Evolutionary conservation across 2,329 filamentous ascomycete species (phyloP), one percentile per base, ranked within the genome.

Genomic region (Monilinia laxa): DNA sequence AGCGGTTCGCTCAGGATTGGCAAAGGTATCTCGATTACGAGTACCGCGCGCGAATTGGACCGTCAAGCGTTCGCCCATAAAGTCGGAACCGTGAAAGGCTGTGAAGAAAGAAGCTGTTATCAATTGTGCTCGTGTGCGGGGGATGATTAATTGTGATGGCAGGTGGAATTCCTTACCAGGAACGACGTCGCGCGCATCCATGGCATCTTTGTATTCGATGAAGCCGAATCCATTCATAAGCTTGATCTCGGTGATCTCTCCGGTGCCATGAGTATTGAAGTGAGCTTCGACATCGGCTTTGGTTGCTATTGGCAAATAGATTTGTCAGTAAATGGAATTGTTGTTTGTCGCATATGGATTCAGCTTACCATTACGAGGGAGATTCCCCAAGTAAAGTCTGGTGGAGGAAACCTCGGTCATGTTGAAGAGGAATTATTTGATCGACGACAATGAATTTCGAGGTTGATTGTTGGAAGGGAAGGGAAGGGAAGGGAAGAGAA

Each of bases 181-280:
- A 76, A 99, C 95, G 71, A 99, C 93, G 82, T 99, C 95, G 78
- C 94, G 91, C 73, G 95, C 95, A 82, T 99, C 95, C 90, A 97
- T 92, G 68, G 93, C 88, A 82, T 98, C 95, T 81, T 97, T 96
- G 81, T 98, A 99, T 81, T 99, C 95, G 78, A 99, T 97, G 84
- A 99, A 99, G 79, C 95, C 95, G 78, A 99, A 99, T 77, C 95
- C 95, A 79, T 97, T 98, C 95, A 99, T 99, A 71, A 99, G 88
- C 84, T 99, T 99, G 83, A 99, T 94, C 83, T 99, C 95, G 73
- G 91, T 95, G 78, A 99, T 98, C 79, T 97, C 93, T 79, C 95
- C 95, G 74, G 93, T 94, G 78, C 94, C 95, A 88, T 97, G 93
- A 77, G 89, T 92, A 79, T 90, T 90, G 82, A 99, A 99, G 81